A percentile compares a stretch with the other conserved stretches of the same genome.
Conservation (phyloP, 108 stramenopile genomes). For the Fragilaria radians region DNA sequence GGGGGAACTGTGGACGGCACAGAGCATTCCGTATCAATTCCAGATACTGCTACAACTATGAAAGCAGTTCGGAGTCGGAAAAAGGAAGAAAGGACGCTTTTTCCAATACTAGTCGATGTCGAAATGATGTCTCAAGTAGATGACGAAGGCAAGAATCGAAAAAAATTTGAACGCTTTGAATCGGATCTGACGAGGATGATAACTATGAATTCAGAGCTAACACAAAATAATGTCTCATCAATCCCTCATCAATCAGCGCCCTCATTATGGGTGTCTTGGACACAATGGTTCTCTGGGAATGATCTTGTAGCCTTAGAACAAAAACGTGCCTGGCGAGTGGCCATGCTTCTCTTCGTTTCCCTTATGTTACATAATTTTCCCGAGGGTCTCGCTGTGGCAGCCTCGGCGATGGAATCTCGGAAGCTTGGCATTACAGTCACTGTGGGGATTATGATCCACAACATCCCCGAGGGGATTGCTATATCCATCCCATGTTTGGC, state of each 20-base stretch:
- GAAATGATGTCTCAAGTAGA: background rate
- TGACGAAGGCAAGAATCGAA: background rate
- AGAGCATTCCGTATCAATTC: too few relatives aligned
- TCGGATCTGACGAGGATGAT: too few relatives aligned
- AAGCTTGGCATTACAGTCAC: constrained; percentile 68
- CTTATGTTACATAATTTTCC: constrained; percentile 76
- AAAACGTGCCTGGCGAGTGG: constrained; percentile 66
- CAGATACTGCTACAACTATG: background rate
- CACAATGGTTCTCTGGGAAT: constrained; percentile 24
- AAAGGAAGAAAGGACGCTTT: background rate
- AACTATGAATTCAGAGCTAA: too few relatives aligned
- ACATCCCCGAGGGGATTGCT: constrained; percentile 82
- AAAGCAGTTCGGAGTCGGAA: background rate
- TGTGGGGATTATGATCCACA: constrained; percentile 77
- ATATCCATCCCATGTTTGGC: constrained; percentile 77
- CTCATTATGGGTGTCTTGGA: too few relatives aligned
- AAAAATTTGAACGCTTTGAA: background rate
- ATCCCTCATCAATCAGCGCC: too few relatives aligned
- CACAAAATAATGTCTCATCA: too few relatives aligned
- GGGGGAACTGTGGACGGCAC: too few relatives aligned
- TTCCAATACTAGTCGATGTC: background rate
- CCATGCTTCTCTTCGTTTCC: constrained; percentile 68
- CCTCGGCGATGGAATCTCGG: constrained; percentile 53
- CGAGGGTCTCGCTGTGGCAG: constrained; percentile 65
- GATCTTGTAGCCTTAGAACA: constrained; percentile 37